Conservation (phyloP, 1,284 basidiomycete genomes). For the Erythrobasidium hasegawianum region DNA sequence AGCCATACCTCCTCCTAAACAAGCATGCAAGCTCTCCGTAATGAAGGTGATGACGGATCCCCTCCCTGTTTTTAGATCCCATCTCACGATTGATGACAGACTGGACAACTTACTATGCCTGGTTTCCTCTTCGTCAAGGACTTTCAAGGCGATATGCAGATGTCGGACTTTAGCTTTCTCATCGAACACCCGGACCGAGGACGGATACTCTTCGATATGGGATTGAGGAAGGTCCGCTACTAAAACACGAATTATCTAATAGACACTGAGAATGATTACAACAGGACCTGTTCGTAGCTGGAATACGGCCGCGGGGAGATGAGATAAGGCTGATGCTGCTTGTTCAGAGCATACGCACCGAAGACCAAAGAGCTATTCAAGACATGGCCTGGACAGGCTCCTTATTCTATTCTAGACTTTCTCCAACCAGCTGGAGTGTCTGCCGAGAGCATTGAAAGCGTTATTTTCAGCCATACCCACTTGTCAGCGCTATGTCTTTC, state of each 20-base stretch:
- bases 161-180: constrained; percentile 17
- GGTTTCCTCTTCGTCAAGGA: constrained; percentile 20
- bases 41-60: too few species aligned
- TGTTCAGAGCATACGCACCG: background rate
- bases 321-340: background rate
- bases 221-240: constrained; percentile 8
- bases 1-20: background rate
- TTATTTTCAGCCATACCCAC: constrained; percentile 23
- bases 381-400: constrained; percentile 5
- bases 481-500: background rate
- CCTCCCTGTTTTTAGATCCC: too few species aligned
- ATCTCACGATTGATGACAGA: background rate
- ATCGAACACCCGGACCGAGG: constrained; percentile 10
- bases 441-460: background rate
- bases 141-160: constrained; percentile 17
- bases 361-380: constrained; percentile 4
- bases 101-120: constrained; percentile 7
- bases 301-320: too few species aligned
- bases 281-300: too few species aligned
- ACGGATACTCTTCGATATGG: constrained; percentile 9
- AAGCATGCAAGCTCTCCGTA: constrained; percentile 10
- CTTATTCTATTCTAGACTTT: background rate
- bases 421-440: background rate
- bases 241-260: too few species aligned
- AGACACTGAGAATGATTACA: too few species aligned